Evolutionary conservation across 805 yeast genomes (phyloP), one percentile per base, ranked within the genome.

Genomic region (Metschnikowia cerradonensis): DNA sequence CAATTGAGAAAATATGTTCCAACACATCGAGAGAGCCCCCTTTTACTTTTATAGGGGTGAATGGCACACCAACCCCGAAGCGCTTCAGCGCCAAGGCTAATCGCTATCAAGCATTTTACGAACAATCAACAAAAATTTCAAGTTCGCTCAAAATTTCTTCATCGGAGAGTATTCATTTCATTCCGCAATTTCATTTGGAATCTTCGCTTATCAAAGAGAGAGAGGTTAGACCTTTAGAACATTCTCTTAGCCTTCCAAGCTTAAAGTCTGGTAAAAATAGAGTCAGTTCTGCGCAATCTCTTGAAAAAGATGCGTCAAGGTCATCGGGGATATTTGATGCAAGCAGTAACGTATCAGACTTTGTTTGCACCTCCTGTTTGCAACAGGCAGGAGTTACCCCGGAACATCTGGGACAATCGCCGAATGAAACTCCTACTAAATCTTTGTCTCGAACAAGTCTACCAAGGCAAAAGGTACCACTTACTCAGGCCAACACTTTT

Each of bases 61-160:
- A 41, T 11, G 50, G 47, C 6, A 60, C 64, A 1, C 63, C 67
- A 2, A 49, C 62, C 4, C 52, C 55, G 1, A 67, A 66, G 59
- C 66, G 66, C 57, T 70, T 70, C 14, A 72, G 65, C 33, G 80
- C 80, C 15, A 69, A 72, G 46, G 81, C 81, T 1, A 64, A 62
- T 30, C 63, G 81, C 45, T 78, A 77, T 53, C 80, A 78, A 59
- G 68, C 70, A 11, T 75, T 76, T 59, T 76, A 78, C 53, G 77
- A 76, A 52, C 77, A 73, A 54, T 71, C 77, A 6, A 64, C 63
- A 45, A 65, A 72, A 37, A 64, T 77, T n/a, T 69, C 77, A 1
- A 72, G 67, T 60, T 80, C 80, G 1, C 59, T 78, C 52, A 74
- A 73, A 49, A 45, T 52, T 15, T 49, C 59, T 3, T 70, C 75